phyloP scores from a whole-genome alignment of 345 rosid genomes.

The Rubroshorea leprosula region DNA sequence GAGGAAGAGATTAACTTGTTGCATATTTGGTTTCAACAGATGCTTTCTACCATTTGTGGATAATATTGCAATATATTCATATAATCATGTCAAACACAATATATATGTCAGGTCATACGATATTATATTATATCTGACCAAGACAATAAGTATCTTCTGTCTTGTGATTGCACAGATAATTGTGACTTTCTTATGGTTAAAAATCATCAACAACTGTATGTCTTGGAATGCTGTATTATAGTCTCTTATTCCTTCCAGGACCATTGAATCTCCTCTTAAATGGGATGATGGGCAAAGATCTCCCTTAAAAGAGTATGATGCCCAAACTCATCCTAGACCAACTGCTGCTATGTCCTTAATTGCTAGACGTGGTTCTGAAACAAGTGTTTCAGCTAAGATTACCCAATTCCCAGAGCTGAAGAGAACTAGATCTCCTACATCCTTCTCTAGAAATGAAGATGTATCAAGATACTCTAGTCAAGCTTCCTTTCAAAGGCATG shows the following conservation, averaged over 20 bases:
- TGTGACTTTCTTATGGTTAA: neutral
- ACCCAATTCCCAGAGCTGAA: constrained; percentile 49
- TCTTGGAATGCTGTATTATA: neutral
- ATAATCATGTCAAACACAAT: neutral
- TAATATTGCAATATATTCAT: too few species aligned
- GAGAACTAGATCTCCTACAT: constrained; percentile 47
- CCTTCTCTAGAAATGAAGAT: constrained; percentile 28
- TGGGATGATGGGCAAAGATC: constrained; percentile 38
- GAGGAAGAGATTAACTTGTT: neutral
- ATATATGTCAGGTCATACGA: neutral
- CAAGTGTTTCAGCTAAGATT: constrained; percentile 47
- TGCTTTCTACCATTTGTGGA: too few species aligned
- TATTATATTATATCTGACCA: neutral
- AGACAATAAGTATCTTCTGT: neutral
- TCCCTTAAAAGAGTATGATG: constrained; percentile 31
- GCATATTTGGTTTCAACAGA: neutral
- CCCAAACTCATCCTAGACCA: constrained; percentile 30
- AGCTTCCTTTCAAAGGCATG: constrained; percentile 27
- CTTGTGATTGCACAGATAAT: neutral
- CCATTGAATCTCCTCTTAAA: constrained; percentile 33
- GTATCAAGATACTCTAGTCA: constrained; percentile 27
- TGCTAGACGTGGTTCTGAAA: constrained; percentile 54
- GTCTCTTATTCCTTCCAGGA: constrained; percentile 36
- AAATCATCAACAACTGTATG: neutral
- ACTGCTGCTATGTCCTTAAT: constrained; percentile 43